Evolutionary conservation across 2,329 filamentous ascomycete genomes (phyloP).

Genomic region (Neonectria hederae): DNA sequence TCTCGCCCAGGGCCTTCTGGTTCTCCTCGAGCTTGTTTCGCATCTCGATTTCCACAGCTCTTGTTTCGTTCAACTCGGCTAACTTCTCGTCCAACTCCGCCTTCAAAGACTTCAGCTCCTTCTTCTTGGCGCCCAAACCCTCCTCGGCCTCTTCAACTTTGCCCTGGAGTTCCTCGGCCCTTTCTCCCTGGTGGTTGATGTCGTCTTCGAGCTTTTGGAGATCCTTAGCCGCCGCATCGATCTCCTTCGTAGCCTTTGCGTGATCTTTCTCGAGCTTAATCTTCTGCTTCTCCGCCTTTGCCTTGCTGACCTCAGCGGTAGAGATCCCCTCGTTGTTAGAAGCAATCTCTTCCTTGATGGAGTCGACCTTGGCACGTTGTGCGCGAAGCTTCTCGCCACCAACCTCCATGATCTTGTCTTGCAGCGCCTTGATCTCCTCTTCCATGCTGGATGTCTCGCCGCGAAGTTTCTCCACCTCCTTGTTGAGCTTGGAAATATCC

Average conservation of each 20-base stretch:
- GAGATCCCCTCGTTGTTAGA: conserved; percentile 84
- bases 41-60: conserved; percentile 96
- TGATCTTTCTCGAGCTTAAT: conserved; percentile 86
- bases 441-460: conserved; percentile 90
- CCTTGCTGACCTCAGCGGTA: conserved; percentile 84
- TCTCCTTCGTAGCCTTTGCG: conserved; percentile 80
- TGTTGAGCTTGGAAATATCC: conserved; percentile 77
- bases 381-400: conserved; percentile 91
- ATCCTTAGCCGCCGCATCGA: conserved; percentile 76
- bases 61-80: conserved; percentile 85
- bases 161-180: conserved; percentile 76
- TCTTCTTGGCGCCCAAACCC: conserved; percentile 79
- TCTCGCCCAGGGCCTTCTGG: conserved; percentile 87
- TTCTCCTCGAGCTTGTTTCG: conserved; percentile 97
- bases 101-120: conserved; percentile 82
- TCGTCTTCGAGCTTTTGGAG: conserved; percentile 82
- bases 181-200: conserved; percentile 78
- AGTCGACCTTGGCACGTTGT: conserved; percentile 91
- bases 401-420: conserved; percentile 98
- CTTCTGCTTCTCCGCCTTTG: conserved; percentile 93
- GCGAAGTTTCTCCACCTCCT: conserved; percentile 81
- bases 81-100: conserved; percentile 87
- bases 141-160: conserved; percentile 85
- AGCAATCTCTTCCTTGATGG: conserved; percentile 85
- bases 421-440: conserved; percentile 88